phyloP scores from a whole-genome alignment of 495 filamentous ascomycete genomes.

The Aspergillus ostianus region DNA sequence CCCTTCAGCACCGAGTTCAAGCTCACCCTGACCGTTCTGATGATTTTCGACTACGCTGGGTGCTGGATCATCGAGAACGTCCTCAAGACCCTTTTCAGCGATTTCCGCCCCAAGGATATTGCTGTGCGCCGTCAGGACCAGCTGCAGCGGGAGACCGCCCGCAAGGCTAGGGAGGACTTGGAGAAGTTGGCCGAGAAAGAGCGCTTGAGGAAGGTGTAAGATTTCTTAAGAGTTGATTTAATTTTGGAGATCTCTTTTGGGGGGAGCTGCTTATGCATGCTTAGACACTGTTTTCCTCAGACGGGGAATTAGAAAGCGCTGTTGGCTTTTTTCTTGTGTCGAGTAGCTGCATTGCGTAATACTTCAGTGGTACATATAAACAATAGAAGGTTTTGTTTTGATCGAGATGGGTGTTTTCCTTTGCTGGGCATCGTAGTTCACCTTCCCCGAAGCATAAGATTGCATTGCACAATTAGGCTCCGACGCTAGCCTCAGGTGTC shows the following conservation, averaged over 20 bases:
- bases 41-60: conserved; percentile 84
- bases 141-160: conserved; percentile 67
- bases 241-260: not conserved
- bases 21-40: conserved; percentile 74
- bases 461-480: not conserved
- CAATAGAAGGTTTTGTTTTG: not conserved
- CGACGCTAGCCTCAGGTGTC: conserved; percentile 12
- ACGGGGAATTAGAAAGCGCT: conserved; percentile 7
- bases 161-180: conserved; percentile 61
- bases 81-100: conserved; percentile 83
- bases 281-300: conserved; percentile 11
- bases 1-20: conserved; percentile 94
- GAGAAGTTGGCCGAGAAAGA: conserved; percentile 56
- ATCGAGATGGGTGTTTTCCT: not conserved
- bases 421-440: no score
- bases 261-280: not conserved
- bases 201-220: conserved; percentile 35
- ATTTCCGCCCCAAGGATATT: conserved; percentile 93
- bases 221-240: not conserved
- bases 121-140: conserved; percentile 84
- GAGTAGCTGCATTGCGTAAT: not conserved
- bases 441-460: no score
- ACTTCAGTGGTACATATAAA: not conserved
- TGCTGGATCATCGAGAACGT: conserved; percentile 89
- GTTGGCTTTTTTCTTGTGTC: conserved; percentile 1